Conservation (phyloP, 2,329 filamentous ascomycete genomes). For the Thielaviopsis euricoi region DNA sequence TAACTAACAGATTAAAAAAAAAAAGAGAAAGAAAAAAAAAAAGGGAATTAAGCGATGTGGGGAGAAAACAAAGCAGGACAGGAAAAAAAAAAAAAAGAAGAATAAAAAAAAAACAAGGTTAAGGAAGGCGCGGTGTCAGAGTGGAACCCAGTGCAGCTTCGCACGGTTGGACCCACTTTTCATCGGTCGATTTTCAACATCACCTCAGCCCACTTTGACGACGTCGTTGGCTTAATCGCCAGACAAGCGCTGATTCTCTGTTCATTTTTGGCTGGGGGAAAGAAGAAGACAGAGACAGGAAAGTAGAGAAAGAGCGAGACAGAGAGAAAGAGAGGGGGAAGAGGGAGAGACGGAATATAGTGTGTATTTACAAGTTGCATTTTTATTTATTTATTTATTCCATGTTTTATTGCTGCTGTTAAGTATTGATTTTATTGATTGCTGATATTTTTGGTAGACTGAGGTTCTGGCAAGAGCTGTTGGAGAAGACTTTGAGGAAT, state of each 20-base stretch:
- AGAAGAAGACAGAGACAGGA: too few relatives aligned
- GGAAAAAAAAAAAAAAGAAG: not conserved
- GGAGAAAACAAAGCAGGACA: too few relatives aligned
- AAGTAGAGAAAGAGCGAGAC: too few relatives aligned
- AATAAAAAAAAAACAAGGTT: not conserved
- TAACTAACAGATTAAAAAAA: too few relatives aligned
- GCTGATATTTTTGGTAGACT: too few relatives aligned
- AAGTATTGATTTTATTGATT: too few relatives aligned
- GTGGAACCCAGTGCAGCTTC: conserved; percentile 5
- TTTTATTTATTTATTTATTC: not conserved
- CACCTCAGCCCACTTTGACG: conserved; percentile 12
- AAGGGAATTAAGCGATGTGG: too few relatives aligned
- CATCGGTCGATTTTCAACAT: conserved; percentile 12
- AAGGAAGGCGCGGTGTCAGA: not conserved
- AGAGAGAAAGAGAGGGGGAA: not conserved
- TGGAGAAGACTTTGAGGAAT: too few relatives aligned
- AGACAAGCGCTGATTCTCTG: not conserved
- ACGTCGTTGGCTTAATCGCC: conserved; percentile 8
- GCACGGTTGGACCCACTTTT: conserved; percentile 10
- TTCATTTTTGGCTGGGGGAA: too few relatives aligned
- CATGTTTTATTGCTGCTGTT: too few relatives aligned
- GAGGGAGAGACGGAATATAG: not conserved
- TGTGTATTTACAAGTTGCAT: not conserved
- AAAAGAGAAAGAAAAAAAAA: too few relatives aligned
- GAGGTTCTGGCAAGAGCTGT: too few relatives aligned